A percentile compares a stretch with the other conserved stretches of the same genome.
Evolutionary conservation across 345 rosid species (phyloP).

Genomic region (Sisymbrium altissimum): DNA sequence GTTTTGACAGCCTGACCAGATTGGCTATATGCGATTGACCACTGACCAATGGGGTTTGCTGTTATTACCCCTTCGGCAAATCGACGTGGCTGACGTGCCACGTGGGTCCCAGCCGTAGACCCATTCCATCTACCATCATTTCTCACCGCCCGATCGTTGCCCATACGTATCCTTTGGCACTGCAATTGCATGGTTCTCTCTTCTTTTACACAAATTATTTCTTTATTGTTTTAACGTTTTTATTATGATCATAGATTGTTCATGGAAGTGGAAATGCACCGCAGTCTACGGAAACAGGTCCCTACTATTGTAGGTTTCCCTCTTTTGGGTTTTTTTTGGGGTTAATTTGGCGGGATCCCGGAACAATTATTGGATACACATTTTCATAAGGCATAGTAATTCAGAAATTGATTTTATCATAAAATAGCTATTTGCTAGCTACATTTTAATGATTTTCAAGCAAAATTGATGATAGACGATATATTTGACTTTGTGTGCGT

Average conservation of each 20-base stretch:
- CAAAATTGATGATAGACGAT: not conserved
- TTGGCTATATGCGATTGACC: conserved; percentile 23
- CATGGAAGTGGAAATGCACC: conserved; percentile 28
- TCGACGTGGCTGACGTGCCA: conserved; percentile 23
- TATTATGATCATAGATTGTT: not conserved
- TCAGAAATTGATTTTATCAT: not conserved
- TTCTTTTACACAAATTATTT: not conserved
- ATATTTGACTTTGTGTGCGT: not conserved
- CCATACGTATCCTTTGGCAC: conserved; percentile 9
- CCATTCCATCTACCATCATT: not conserved
- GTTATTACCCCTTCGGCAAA: not conserved
- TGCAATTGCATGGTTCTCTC: conserved; percentile 11
- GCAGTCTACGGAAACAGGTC: conserved; percentile 20
- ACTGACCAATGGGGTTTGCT: conserved; percentile 1
- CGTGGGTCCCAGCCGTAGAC: conserved; percentile 4
- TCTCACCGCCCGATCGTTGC: conserved; percentile 29
- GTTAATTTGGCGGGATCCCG: conserved; percentile 20
- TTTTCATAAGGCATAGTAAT: not conserved
- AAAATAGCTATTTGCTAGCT: not conserved
- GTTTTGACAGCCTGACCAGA: conserved; percentile 26
- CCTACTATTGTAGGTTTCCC: conserved; percentile 23
- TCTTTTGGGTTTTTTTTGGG: conserved; percentile 8
- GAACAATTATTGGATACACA: not conserved
- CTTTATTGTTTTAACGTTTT: not conserved
- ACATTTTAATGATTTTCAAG: not conserved